A percentile compares a stretch with the other conserved stretches of the same genome.
phyloP scores from a whole-genome alignment of 768 basidiomycete species.

The Russula earlei region DNA sequence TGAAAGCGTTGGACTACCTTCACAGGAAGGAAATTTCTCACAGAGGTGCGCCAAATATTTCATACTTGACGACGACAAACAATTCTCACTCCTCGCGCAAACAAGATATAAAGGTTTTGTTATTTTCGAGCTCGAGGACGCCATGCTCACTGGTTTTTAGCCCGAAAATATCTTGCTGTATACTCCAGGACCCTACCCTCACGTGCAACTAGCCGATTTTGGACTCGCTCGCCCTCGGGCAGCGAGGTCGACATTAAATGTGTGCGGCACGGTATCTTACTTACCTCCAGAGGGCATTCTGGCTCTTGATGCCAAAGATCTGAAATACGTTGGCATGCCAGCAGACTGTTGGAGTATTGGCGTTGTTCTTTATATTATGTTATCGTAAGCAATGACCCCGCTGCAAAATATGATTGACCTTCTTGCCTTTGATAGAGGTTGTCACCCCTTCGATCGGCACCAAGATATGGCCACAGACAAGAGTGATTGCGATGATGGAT shows the following conservation, averaged over 20 bases:
- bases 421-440: slow-evolving; percentile 1
- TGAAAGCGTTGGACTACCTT: slow-evolving; percentile 62
- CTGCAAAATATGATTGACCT: background rate
- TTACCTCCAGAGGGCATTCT: slow-evolving; percentile 78
- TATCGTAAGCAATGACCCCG: slow-evolving; percentile 53
- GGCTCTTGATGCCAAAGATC: slow-evolving; percentile 63
- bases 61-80: background rate
- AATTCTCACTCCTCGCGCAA: background rate
- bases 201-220: slow-evolving; percentile 79
- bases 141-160: slow-evolving; percentile 28
- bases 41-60: slow-evolving; percentile 43
- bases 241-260: slow-evolving; percentile 75
- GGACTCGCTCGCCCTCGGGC: slow-evolving; percentile 73
- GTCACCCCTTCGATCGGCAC: slow-evolving; percentile 16
- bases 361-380: slow-evolving; percentile 73
- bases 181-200: slow-evolving; percentile 76
- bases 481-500: slow-evolving; percentile 17
- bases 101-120: slow-evolving; percentile 53
- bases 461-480: background rate
- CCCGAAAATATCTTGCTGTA: slow-evolving; percentile 79
- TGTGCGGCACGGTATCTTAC: slow-evolving; percentile 82
- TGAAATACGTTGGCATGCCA: slow-evolving; percentile 75
- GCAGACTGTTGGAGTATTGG: slow-evolving; percentile 87
- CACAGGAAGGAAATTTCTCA: slow-evolving; percentile 69
- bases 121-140: background rate